phyloP scores from a whole-genome alignment of 768 basidiomycete species.

The Coprinopsis strossmayeri region DNA sequence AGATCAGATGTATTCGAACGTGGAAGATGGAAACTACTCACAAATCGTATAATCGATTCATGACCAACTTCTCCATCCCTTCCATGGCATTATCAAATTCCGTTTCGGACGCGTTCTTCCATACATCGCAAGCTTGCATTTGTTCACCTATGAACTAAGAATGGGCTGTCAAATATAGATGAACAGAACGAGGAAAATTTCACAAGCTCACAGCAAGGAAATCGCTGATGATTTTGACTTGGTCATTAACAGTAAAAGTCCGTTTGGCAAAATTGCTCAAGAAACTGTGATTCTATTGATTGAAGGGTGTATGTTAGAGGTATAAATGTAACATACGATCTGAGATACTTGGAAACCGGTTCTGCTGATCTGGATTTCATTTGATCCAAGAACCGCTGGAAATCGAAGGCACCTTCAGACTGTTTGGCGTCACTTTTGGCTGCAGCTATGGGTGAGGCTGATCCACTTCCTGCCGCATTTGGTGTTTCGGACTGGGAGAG shows the following conservation, averaged over 20 bases:
- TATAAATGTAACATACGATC: conserved; percentile 63
- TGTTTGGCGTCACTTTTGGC: conserved; percentile 15
- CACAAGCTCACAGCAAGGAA: conserved; percentile 68
- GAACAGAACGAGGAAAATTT: background rate
- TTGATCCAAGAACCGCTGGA: conserved; percentile 91
- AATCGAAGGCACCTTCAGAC: conserved; percentile 67
- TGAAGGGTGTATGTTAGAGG: background rate
- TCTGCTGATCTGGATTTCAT: conserved; percentile 87
- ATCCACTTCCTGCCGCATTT: conserved; percentile 17
- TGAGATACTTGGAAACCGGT: conserved; percentile 89
- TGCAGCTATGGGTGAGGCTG: conserved; percentile 23
- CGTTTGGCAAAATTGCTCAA: conserved; percentile 89
- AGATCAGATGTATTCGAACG: background rate
- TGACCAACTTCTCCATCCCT: conserved; percentile 99
- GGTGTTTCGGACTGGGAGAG: conserved; percentile 18
- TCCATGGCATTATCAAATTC: conserved; percentile 98
- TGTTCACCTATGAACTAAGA: conserved; percentile 79
- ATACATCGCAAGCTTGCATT: conserved; percentile 81
- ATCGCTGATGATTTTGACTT: conserved; percentile 92
- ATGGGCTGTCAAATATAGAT: background rate
- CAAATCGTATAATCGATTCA: conserved; percentile 97
- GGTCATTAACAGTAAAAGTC: conserved; percentile 87
- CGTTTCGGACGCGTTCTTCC: conserved; percentile 67
- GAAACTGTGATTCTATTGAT: conserved; percentile 49
- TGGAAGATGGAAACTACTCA: conserved; percentile 33